phyloP scores from a whole-genome alignment of 257 asterid genomes.

The Galeopsis tetrahit region DNA sequence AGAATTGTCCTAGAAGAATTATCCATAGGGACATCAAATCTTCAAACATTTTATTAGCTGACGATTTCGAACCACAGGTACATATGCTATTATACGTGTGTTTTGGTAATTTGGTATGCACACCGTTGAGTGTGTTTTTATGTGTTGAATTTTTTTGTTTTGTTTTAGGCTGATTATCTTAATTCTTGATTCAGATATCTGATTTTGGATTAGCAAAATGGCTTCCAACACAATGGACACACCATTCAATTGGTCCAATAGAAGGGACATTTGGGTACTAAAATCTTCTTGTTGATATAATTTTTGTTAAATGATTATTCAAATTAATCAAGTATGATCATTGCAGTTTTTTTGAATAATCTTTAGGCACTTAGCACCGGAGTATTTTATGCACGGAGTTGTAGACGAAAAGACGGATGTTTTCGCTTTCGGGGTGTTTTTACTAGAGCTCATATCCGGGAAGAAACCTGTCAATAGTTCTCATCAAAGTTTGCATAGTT shows the following conservation, averaged over 20 bases:
- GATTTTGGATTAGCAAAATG: slow-evolving; percentile 97
- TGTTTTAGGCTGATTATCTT: neutral
- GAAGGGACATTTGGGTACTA: slow-evolving; percentile 97
- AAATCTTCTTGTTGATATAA: neutral
- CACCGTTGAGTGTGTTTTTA: too few species aligned
- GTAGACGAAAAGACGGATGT: slow-evolving; percentile 98
- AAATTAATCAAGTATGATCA: neutral
- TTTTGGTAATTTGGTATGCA: too few species aligned
- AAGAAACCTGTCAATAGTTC: slow-evolving; percentile 88
- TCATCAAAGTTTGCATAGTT: slow-evolving; percentile 87
- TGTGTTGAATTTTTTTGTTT: too few species aligned
- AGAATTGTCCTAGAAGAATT: slow-evolving; percentile 86
- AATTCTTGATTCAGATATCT: slow-evolving; percentile 62
- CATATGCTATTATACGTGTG: too few species aligned
- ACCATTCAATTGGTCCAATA: slow-evolving; percentile 89
- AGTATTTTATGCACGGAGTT: slow-evolving; percentile 96
- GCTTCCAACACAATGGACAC: slow-evolving; percentile 99
- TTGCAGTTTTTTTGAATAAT: neutral
- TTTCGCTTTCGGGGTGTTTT: slow-evolving; percentile 88
- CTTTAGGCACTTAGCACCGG: slow-evolving; percentile 89
- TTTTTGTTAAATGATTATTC: neutral
- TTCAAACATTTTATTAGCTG: slow-evolving; percentile 69
- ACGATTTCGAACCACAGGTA: slow-evolving; percentile 93
- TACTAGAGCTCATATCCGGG: slow-evolving; percentile 87
- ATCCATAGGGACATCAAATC: slow-evolving; percentile 92